A percentile compares a stretch with the other conserved stretches of the same genome.
These are phyloP conservation scores for Kluyveromyces dobzhanskii DNA, from an alignment of 805 yeast species.

Conservation along the genomic window DNA sequence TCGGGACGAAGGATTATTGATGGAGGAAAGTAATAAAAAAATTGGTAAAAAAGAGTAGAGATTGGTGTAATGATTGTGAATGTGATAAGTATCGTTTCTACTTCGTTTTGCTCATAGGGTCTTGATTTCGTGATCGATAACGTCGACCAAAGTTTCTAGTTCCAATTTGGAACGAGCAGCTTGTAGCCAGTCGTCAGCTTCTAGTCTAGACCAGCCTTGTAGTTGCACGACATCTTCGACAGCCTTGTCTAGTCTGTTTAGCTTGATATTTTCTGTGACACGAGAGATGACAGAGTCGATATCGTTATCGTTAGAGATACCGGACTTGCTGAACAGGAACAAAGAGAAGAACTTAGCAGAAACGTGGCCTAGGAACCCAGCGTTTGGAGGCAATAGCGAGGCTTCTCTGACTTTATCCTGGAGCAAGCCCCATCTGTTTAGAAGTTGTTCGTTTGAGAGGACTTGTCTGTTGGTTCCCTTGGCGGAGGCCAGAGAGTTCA, in stretches of 20 bases:
- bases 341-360: slow-evolving; percentile 71
- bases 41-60: too few species aligned
- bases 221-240: slow-evolving; percentile 85
- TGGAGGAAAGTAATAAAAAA: too few species aligned
- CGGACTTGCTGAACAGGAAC: slow-evolving; percentile 68
- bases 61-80: too few species aligned
- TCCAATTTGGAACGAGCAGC: slow-evolving; percentile 88
- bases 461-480: slow-evolving; percentile 39
- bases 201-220: slow-evolving; percentile 86
- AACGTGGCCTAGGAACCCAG: slow-evolving; percentile 89
- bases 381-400: slow-evolving; percentile 85
- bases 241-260: slow-evolving; percentile 77
- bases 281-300: slow-evolving; percentile 84
- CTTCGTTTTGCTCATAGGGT: slow-evolving; percentile 26
- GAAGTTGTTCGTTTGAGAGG: slow-evolving; percentile 67
- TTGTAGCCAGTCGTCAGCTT: slow-evolving; percentile 85
- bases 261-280: slow-evolving; percentile 63
- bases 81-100: too few species aligned
- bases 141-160: slow-evolving; percentile 66
- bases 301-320: slow-evolving; percentile 73
- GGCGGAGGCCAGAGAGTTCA: slow-evolving; percentile 31
- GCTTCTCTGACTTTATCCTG: slow-evolving; percentile 84
- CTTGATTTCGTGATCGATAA: slow-evolving; percentile 59
- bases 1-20: too few species aligned
- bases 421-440: slow-evolving; percentile 70